Conservation (phyloP, 768 basidiomycete genomes). For the Phlebiopsis flavidoalba region DNA sequence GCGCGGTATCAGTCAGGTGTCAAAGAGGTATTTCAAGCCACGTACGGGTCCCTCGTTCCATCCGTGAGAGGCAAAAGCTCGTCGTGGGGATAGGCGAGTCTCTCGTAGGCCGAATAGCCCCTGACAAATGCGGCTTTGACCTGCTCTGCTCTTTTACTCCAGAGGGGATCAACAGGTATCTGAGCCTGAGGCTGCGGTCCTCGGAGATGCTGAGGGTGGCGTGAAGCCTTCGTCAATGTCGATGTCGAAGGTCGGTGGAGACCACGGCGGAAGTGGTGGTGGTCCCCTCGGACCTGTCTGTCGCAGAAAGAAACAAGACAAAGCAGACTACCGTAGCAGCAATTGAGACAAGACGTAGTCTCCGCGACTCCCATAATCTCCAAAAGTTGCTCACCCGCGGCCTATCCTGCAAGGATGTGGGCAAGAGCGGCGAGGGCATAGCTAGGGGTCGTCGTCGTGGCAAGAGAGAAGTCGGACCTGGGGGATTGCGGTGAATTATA, state of each 20-base stretch:
- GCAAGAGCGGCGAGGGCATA: not conserved
- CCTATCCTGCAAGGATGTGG: not conserved
- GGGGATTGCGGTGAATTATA: not conserved
- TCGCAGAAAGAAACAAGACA: not conserved
- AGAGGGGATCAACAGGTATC: constrained; percentile 20
- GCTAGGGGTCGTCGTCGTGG: not conserved
- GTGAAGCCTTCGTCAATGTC: not conserved
- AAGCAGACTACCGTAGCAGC: not conserved
- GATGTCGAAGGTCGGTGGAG: not conserved
- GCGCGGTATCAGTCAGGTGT: not conserved
- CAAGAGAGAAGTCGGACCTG: not conserved
- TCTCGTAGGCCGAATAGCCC: constrained; percentile 63
- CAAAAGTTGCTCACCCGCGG: not conserved
- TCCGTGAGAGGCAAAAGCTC: constrained; percentile 55
- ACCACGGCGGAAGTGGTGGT: not conserved
- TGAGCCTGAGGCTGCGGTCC: not conserved
- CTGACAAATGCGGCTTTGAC: constrained; percentile 61
- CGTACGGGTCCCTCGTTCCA: constrained; percentile 45
- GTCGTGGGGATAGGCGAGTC: constrained; percentile 56
- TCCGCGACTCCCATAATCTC: not conserved
- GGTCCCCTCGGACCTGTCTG: not conserved
- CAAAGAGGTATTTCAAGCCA: not conserved
- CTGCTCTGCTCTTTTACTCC: constrained; percentile 46
- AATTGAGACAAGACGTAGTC: not conserved
- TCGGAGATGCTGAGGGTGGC: not conserved